Evolutionary conservation across 2,329 filamentous ascomycete genomes (phyloP), one percentile per base, ranked within the genome.

Genomic region (Fusarium coffeatum): DNA sequence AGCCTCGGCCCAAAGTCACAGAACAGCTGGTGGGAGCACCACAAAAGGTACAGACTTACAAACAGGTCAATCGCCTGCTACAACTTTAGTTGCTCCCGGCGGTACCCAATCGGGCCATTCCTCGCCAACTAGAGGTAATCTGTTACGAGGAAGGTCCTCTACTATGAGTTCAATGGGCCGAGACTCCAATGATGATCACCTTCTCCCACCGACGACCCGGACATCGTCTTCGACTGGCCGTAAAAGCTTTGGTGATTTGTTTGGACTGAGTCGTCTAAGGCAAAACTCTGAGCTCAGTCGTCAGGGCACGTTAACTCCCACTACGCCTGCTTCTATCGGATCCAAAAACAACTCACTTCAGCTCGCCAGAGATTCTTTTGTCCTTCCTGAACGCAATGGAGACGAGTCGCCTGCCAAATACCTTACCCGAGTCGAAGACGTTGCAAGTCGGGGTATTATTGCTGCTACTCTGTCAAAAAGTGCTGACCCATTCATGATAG

Each of bases 321-420:
- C 86, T 13, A 94, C 90, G 3, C 93, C 93, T 20, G 89, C 86
- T 11, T 90, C 91, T 23, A 87, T 83, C 55, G 84, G 86, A 0
- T 96, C 94, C 10, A 96, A 96, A 78, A 90, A 91, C 64, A 96
- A 94, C 74, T 97, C 94, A 0, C 84, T 97, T 32, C 93, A 92
- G 68, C 84, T 97, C 45, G 87, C 89, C 28, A 87, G 93, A 71
- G 92, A 96, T 76, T 86, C 90, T 0, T 77, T 91, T 25, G 84
- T 89, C 5, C 83, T 97, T 37, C 95, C 96, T 0, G 90, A 94
- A 72, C 88, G 93, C 55, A 88, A 92, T 68, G 93, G 97, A 70
- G 92, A 93, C 63, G 96, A 99, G 74, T 95, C 94, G 0, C 92
- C 96, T 1, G 93, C 93, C 15, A 94, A 92, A 76, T 99, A 98